A percentile compares a stretch with the other conserved stretches of the same genome.
phyloP scores from a whole-genome alignment of 1,284 basidiomycete species.

The Leccinum pallidistipes region DNA sequence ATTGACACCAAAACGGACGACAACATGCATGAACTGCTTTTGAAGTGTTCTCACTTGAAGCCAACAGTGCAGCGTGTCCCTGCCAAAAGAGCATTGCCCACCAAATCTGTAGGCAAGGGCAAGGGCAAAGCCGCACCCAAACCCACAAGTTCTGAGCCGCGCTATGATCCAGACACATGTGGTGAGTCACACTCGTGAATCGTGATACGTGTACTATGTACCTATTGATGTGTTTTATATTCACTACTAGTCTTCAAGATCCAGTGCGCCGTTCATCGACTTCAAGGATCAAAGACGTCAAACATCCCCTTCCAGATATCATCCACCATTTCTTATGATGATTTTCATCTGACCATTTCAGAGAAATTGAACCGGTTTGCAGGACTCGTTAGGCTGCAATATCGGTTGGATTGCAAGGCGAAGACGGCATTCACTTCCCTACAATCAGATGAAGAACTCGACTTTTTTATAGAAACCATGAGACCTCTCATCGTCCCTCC shows the following conservation, averaged over 20 bases:
- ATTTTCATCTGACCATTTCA: neutral
- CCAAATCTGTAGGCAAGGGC: neutral
- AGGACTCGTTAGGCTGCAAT: neutral
- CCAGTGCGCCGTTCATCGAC: neutral
- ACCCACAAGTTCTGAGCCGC: neutral
- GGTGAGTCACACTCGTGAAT: neutral
- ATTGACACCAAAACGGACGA: neutral
- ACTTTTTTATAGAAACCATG: neutral
- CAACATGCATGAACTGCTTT: neutral
- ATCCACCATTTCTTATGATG: neutral
- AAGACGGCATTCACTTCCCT: neutral
- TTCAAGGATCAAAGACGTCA: neutral
- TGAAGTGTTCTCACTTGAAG: neutral
- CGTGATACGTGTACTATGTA: neutral
- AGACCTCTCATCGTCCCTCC: neutral
- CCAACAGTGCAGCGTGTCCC: neutral
- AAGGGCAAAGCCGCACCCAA: neutral
- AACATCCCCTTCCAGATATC: neutral
- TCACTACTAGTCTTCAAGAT: neutral
- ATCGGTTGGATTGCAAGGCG: neutral
- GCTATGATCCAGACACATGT: neutral
- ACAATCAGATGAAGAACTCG: neutral
- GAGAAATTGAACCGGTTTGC: neutral
- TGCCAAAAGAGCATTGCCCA: neutral
- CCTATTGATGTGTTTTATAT: neutral